A percentile compares a stretch with the other conserved stretches of the same genome.
These are phyloP conservation scores for Ehretia macrophylla DNA, from an alignment of 257 asterid species.

Conservation along the genomic window DNA sequence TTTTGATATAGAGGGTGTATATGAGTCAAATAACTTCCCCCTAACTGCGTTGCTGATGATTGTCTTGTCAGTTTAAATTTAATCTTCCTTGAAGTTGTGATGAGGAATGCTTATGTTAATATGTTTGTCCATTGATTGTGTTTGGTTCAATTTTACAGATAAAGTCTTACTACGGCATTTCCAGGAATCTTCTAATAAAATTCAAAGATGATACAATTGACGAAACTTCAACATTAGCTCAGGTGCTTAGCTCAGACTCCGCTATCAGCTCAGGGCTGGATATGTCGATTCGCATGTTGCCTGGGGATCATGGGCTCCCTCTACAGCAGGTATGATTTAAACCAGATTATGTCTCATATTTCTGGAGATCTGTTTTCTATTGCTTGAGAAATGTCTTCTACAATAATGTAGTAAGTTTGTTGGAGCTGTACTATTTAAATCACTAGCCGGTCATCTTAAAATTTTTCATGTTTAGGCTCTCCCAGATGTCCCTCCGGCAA, in stretches of 20 bases:
- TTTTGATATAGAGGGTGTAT: too few relatives aligned
- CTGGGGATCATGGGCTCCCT: constrained; percentile 95
- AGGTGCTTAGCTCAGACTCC: constrained; percentile 85
- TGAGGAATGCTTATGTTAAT: neutral
- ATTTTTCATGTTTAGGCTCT: constrained; percentile 46
- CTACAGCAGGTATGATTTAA: constrained; percentile 69
- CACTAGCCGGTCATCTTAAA: neutral
- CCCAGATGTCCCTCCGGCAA: constrained; percentile 89
- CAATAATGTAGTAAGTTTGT: neutral
- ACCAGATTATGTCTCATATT: constrained; percentile 1
- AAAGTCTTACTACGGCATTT: constrained; percentile 81
- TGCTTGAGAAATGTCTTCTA: too few relatives aligned
- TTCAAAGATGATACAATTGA: constrained; percentile 89
- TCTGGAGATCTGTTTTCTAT: constrained; percentile 9
- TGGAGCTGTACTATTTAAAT: neutral
- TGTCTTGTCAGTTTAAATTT: too few relatives aligned
- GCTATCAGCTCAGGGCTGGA: constrained; percentile 93
- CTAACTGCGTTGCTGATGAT: too few relatives aligned
- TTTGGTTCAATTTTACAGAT: constrained; percentile 41
- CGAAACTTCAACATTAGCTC: constrained; percentile 82
- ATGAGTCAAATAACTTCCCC: too few relatives aligned
- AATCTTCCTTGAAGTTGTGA: neutral
- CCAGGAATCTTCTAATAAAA: constrained; percentile 82
- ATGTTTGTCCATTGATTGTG: constrained; percentile 1
- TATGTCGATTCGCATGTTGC: constrained; percentile 78